Evolutionary conservation across 208 protist species (phyloP), one percentile per base, ranked within the genome.

Genomic region (Leishmania lainsoni): DNA sequence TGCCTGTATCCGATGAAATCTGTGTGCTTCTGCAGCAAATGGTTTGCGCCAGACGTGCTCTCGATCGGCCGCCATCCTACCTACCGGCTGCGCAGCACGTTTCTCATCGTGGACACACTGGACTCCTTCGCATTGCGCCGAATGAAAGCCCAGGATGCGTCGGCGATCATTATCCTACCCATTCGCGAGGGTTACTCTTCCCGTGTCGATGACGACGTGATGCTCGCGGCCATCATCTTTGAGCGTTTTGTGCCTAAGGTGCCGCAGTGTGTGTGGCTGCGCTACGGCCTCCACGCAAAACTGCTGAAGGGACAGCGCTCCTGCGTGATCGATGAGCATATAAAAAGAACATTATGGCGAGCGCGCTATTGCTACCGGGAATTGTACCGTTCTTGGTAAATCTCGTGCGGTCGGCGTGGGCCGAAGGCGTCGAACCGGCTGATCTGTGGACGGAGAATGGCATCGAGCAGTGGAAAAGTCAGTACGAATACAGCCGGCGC

Each of bases 371-470:
- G 66, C 85, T 97, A 22, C 94, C 94, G 4, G 94, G 94, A 8
- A 90, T 97, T 42, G 83, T 94, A 3, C 94, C 94, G 0, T 97
- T 97, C 80, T 83, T 97, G 48, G 94, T 97, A 45, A 97, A 97
- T 76, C 78, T 97, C 26, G 89, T 96, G 29, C 91, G 92, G 17
- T 95, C 86, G 6, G 89, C 94, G 10, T 94, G 89, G 78, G 85
- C 87, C 6, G 61, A 85, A 22, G 92, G 92, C 4, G 79, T 68
- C 76, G 88, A 93, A 70, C 89, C 92, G 51, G 63, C 85, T 22
- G 73, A 83, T 29, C 74, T 95, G 39, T 96, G 91, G 92, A 86
- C 78, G 5, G 79, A 88, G 56, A 79, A 85, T 39, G 82, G 89
- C 42, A 86, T 94, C 52, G 75, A 91, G 49, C 90, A 96, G 81